Evolutionary conservation across 2,329 filamentous ascomycete species (phyloP).

Genomic region (Zymoseptoria passerinii): DNA sequence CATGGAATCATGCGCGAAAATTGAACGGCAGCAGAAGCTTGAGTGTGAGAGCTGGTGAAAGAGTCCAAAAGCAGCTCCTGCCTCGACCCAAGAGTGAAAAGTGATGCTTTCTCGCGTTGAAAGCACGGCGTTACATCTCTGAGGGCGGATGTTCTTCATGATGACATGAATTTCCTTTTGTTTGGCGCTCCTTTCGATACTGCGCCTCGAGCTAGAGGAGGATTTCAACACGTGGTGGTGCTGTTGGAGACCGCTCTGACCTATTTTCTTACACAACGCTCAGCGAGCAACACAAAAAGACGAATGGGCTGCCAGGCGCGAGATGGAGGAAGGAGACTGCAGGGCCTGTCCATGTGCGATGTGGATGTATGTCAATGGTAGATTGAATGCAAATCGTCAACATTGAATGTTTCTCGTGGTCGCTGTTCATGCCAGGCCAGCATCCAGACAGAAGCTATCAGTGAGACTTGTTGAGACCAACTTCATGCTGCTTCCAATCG

Average conservation of each 20-base stretch:
- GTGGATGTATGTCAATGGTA: background rate
- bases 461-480: too few relatives aligned
- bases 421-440: background rate
- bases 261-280: background rate
- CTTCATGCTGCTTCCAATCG: too few relatives aligned
- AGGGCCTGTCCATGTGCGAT: background rate
- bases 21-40: background rate
- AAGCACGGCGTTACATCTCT: slow-evolving; percentile 2
- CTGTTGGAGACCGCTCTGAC: background rate
- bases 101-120: background rate
- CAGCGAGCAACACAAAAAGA: background rate
- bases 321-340: background rate
- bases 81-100: background rate
- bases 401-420: background rate
- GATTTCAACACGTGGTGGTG: background rate
- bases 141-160: slow-evolving; percentile 4
- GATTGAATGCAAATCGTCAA: background rate
- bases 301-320: background rate
- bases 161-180: slow-evolving; percentile 11
- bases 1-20: background rate
- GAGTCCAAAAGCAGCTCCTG: background rate
- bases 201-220: background rate
- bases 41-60: background rate
- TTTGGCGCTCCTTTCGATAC: background rate
- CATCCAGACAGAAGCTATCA: too few relatives aligned